A percentile compares a stretch with the other conserved stretches of the same genome.
Evolutionary conservation across 352 stramenopile genomes (phyloP).

Genomic region (Globisporangium lucens): DNA sequence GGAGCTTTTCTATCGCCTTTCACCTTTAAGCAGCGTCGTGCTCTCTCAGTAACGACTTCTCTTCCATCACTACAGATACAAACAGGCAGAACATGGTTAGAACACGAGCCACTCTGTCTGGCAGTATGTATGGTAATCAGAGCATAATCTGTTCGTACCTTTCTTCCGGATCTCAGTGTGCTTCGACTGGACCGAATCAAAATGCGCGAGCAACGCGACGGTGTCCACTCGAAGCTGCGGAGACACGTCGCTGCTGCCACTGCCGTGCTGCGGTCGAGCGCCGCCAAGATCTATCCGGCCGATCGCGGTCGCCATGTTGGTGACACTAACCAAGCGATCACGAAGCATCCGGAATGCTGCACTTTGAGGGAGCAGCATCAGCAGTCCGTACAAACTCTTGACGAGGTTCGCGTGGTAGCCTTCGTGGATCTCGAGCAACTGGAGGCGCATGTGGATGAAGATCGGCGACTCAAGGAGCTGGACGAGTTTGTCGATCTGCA

Average conservation of each 20-base stretch:
- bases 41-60: slow-evolving; percentile 66
- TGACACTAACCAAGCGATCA: slow-evolving; percentile 81
- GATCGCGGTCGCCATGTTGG: slow-evolving; percentile 85
- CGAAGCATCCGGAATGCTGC: slow-evolving; percentile 80
- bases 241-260: slow-evolving; percentile 16
- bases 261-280: slow-evolving; percentile 20
- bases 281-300: slow-evolving; percentile 63
- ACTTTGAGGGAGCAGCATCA: slow-evolving; percentile 97
- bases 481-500: slow-evolving; percentile 99
- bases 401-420: slow-evolving; percentile 94
- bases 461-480: slow-evolving; percentile 99
- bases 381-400: slow-evolving; percentile 96
- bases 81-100: not conserved
- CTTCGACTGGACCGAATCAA: slow-evolving; percentile 69
- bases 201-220: slow-evolving; percentile 58
- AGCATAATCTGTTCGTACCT: slow-evolving; percentile 30
- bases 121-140: not conserved
- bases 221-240: slow-evolving; percentile 39
- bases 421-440: slow-evolving; percentile 96
- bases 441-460: slow-evolving; percentile 97
- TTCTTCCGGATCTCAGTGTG: slow-evolving; percentile 69
- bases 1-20: not conserved
- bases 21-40: slow-evolving; percentile 19
- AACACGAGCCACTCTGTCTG: not conserved
- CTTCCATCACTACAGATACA: slow-evolving; percentile 38